A percentile compares a stretch with the other conserved stretches of the same genome.
Conservation (phyloP, 106 monocot genomes). For the Dendrobium chrysotoxum region DNA sequence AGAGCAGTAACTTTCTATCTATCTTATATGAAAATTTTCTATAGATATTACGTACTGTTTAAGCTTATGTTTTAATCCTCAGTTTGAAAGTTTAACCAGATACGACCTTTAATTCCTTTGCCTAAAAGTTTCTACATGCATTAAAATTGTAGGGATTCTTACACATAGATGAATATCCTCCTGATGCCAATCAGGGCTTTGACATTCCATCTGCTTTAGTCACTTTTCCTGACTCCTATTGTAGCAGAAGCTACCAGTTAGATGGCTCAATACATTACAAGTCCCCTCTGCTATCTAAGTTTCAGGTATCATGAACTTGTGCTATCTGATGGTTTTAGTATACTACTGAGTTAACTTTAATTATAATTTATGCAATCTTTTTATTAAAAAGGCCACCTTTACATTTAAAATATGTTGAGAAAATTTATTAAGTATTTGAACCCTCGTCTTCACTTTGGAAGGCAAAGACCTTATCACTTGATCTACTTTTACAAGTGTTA, state of each 20-base stretch:
- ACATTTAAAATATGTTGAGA: background rate
- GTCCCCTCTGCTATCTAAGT: slow-evolving; percentile 48
- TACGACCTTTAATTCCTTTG: background rate
- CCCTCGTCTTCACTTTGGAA: background rate
- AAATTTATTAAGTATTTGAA: background rate
- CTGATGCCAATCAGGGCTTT: slow-evolving; percentile 99
- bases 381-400: background rate
- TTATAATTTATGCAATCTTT: background rate
- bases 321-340: background rate
- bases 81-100: background rate
- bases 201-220: slow-evolving; percentile 93
- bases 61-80: background rate
- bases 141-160: slow-evolving; percentile 65
- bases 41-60: background rate
- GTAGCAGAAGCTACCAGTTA: slow-evolving; percentile 40
- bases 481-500: background rate
- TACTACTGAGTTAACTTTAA: background rate
- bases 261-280: slow-evolving; percentile 11
- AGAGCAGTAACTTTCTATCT: background rate
- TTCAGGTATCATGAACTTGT: slow-evolving; percentile 38
- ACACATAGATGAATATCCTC: slow-evolving; percentile 97
- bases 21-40: background rate
- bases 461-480: background rate
- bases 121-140: background rate
- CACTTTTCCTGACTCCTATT: slow-evolving; percentile 62